Evolutionary conservation across 805 yeast genomes (phyloP), one percentile per base, ranked within the genome.

Genomic region (Cyberlindnera mrakii): DNA sequence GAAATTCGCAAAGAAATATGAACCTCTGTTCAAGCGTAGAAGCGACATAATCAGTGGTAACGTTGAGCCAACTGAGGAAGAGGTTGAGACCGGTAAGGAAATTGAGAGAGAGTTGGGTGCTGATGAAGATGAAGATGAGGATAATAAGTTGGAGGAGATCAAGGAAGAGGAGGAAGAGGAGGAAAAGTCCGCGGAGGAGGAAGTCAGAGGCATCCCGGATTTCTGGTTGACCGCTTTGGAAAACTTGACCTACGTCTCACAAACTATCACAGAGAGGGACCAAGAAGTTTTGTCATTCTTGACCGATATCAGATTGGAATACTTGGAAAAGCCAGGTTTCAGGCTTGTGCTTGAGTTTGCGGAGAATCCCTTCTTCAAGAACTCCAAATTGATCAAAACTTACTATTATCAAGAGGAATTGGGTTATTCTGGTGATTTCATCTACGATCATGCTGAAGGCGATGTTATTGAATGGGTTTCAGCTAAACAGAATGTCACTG

Each of bases 171-270:
- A 65, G 5, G 76, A 67, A 35, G 71, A 64, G 7, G 71, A 62
- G 16, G 68, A 64, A 10, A 73, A 65, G 4, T 69, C 62, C 9
- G 67, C 64, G 16, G 75, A 65, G 29, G 60, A 58, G 1, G 71
- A 63, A 27, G 66, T 71, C 39, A 72, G 71, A 48, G 99, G 99
- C 50, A 78, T 93, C 53, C 98, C 99, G 45, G 80, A 85, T 39
- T 93, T 93, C 73, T 93, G 99, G 99, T 74, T 91, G 57, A 93
- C 98, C 16, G 95, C 98, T 6, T 71, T 93, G 65, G 91, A 85
- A 64, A 93, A 90, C 67, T 71, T 93, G 54, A 78, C 80, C 25
- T 80, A 85, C 25, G 78, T 90, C 39, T 77, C 88, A 30, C 95
- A 89, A 49, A 80, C 87, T 51, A 85, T 93, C 55, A 79, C 93